Base-by-base conservation (phyloP, 192 early-diverging fungal species). In the Entomortierella beljakovae region DNA sequence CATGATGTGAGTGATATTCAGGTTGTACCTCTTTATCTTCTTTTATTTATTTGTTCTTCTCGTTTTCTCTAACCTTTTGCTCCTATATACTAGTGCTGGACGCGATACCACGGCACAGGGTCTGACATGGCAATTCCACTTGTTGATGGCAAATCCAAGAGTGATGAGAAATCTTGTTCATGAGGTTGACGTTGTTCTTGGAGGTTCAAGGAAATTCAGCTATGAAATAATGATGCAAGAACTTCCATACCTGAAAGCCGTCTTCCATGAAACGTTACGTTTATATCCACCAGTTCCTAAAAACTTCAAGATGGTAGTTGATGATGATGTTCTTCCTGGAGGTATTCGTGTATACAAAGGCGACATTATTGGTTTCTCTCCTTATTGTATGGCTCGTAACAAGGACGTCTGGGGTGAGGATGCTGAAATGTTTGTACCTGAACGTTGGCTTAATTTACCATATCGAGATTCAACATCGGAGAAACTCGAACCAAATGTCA, bases 261-360 rank as follows among this genome's bases (percentile, higher is more conserved):
- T 87, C 18, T 80, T 89, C 53, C 64, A 88, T 13, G 90, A 90
- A 57, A 85, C 85, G 23, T 58, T 87, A 58, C 71, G 88, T 11
- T 28, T 86, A 1, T 64, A 83, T 35, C 81, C 88, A 4, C 80
- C 87, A 22, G 90, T 94, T 9, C 93, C 92, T 25, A 43, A 28
- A 10, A 85, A 91, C 26, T 64, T 84, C 40, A 73, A 87, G 50
- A 61, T 65, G 29, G 64, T 85, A 2, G 54, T 67, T 0, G 37
- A 64, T 22, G 81, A 87, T 38, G 84, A 76, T 25, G 37, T 82
- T 6, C 50, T 91, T 2, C 82, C 80, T 1, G 85, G 85, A 31
- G 82, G 87, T 8, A 22, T 71, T 8, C 34, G 53, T 10, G 80
- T 94, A 26, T 68, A 73, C 16, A 85, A 80, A 28, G 91, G 90